Conservation (phyloP, 2,329 filamentous ascomycete genomes). For the Fusarium nelsonii region DNA sequence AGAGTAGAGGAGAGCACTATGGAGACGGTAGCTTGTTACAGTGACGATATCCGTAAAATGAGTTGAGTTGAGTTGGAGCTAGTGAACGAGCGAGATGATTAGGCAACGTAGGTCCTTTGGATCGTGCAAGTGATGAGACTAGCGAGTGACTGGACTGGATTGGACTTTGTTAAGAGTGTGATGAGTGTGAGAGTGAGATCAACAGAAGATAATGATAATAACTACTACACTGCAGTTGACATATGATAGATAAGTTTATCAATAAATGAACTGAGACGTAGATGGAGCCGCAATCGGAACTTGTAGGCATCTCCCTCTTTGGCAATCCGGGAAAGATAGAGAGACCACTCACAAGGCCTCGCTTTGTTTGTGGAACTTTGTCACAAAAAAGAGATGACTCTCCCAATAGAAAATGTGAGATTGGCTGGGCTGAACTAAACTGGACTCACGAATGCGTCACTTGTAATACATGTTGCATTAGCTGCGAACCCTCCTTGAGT, state of each 20-base stretch:
- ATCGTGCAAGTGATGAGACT: constrained; percentile 23
- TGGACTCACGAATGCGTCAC: constrained; percentile 11
- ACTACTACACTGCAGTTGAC: background rate
- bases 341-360: constrained; percentile 27
- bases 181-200: background rate
- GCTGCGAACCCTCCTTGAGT: constrained; percentile 9
- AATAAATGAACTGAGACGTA: background rate
- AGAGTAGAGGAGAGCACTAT: background rate
- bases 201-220: constrained; percentile 10
- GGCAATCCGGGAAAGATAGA: constrained; percentile 19
- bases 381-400: constrained; percentile 15
- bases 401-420: constrained; percentile 2
- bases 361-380: constrained; percentile 16
- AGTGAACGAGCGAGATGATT: constrained; percentile 32
- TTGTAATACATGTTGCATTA: constrained; percentile 15
- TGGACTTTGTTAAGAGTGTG: constrained; percentile 5
- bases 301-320: constrained; percentile 20
- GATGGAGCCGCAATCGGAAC: constrained; percentile 30
- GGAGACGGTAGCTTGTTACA: background rate
- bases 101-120: constrained; percentile 4
- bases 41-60: constrained; percentile 1
- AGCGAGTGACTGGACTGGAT: constrained; percentile 14
- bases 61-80: constrained; percentile 29
- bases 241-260: background rate
- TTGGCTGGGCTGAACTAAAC: background rate